Conservation (phyloP, 1,284 basidiomycete genomes). For the Puccinia hordei region DNA sequence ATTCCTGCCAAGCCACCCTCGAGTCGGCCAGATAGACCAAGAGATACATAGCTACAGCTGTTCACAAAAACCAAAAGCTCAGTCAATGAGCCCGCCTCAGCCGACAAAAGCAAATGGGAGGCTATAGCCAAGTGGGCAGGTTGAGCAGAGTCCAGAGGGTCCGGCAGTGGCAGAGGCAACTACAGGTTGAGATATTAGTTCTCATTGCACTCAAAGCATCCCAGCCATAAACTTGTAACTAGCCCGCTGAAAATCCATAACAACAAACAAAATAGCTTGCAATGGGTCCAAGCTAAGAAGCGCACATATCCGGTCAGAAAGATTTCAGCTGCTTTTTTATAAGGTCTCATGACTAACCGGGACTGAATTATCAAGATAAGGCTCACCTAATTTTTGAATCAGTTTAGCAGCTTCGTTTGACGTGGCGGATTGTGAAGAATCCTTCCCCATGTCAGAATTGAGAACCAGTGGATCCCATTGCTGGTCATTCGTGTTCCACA, state of each 20-base stretch:
- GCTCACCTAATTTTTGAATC: conserved; percentile 31
- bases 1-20: no score
- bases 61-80: no score
- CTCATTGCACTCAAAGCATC: not conserved
- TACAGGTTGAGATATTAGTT: not conserved
- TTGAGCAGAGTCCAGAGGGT: no score
- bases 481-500: conserved; percentile 67
- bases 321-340: not conserved
- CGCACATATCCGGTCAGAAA: conserved; percentile 60
- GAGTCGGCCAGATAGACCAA: no score
- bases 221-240: conserved; percentile 53
- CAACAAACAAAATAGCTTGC: conserved; percentile 71
- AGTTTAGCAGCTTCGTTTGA: conserved; percentile 66
- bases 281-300: conserved; percentile 75
- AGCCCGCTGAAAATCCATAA: conserved; percentile 75
- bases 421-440: conserved; percentile 53
- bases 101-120: no score
- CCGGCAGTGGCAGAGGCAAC: no score
- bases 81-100: no score
- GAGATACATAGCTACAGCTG: no score
- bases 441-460: conserved; percentile 72
- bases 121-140: no score
- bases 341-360: conserved; percentile 28
- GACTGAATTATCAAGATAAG: conserved; percentile 41
- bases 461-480: conserved; percentile 74